phyloP scores from a whole-genome alignment of 2,329 filamentous ascomycete genomes.

The Exophiala xenobiotica region DNA sequence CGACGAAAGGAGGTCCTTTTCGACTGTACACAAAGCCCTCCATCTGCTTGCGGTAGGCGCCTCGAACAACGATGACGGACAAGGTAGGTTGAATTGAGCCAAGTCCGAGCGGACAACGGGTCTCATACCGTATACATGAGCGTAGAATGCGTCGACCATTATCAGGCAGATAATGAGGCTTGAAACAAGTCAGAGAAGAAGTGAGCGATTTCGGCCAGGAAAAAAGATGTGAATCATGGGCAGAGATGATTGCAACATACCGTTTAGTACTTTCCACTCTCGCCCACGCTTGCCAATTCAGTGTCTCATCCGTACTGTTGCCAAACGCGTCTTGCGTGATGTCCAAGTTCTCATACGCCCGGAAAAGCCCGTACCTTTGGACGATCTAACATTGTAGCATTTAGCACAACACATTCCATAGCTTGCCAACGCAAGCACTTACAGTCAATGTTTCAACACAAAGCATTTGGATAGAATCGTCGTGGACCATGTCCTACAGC shows the following conservation, averaged over 20 bases:
- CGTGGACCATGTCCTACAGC: no score
- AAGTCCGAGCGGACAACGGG: background rate
- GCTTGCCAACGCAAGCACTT: no score
- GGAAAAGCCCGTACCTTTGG: background rate
- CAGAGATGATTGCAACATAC: background rate
- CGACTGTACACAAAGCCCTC: background rate
- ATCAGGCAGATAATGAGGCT: background rate
- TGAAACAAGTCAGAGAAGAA: no score
- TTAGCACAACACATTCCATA: no score
- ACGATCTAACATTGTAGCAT: no score
- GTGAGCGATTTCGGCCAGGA: no score
- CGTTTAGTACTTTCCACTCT: background rate
- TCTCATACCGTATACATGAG: background rate
- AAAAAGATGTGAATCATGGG: no score
- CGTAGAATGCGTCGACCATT: slow-evolving; percentile 1
- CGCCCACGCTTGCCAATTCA: slow-evolving; percentile 3
- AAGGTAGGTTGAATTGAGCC: background rate
- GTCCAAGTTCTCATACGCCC: no score
- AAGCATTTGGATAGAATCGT: no score
- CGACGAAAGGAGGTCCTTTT: background rate
- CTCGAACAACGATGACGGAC: background rate
- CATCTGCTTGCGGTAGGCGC: background rate
- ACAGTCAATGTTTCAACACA: no score
- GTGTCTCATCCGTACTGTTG: no score
- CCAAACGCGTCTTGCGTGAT: no score